Percentiles rank a stretch among this genome's conserved stretches.
phyloP scores from a whole-genome alignment of 805 yeast species.

The Yarrowia bubula region DNA sequence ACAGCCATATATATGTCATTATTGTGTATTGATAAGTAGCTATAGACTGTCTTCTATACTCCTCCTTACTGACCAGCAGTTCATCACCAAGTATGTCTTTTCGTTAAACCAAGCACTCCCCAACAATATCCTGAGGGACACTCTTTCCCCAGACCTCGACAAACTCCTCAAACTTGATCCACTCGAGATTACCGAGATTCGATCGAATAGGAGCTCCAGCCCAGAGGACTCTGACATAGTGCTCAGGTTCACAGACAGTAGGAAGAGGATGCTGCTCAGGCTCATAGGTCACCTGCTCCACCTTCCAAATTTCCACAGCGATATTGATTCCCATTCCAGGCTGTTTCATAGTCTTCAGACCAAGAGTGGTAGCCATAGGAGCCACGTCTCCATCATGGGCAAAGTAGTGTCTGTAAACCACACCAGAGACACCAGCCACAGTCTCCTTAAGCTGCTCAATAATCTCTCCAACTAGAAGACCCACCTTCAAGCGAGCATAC shows the following conservation, averaged over 20 bases:
- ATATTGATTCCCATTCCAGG: conserved; percentile 11
- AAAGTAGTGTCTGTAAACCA: conserved; percentile 44
- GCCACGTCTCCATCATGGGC: conserved; percentile 46
- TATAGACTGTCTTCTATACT: too few relatives aligned
- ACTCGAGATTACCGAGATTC: conserved; percentile 10
- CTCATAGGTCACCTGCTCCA: not conserved
- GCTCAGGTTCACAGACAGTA: not conserved
- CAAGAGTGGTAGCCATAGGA: conserved; percentile 41
- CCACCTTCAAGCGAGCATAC: conserved; percentile 40
- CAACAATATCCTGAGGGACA: not conserved
- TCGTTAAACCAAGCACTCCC: conserved; percentile 6
- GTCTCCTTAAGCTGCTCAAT: conserved; percentile 37
- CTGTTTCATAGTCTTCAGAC: conserved; percentile 41
- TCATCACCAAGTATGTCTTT: too few relatives aligned
- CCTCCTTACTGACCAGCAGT: too few relatives aligned
- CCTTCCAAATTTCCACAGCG: conserved; percentile 8
- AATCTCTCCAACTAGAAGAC: conserved; percentile 44
- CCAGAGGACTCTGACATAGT: conserved; percentile 34
- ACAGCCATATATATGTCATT: too few relatives aligned
- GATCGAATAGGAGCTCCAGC: conserved; percentile 38
- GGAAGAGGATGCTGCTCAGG: not conserved
- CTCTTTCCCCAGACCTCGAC: conserved; percentile 5
- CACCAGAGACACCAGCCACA: conserved; percentile 35
- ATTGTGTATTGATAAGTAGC: too few relatives aligned
- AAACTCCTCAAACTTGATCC: conserved; percentile 27